Evolutionary conservation across 352 stramenopile genomes (phyloP).

Genomic region (Pythium chondricola): DNA sequence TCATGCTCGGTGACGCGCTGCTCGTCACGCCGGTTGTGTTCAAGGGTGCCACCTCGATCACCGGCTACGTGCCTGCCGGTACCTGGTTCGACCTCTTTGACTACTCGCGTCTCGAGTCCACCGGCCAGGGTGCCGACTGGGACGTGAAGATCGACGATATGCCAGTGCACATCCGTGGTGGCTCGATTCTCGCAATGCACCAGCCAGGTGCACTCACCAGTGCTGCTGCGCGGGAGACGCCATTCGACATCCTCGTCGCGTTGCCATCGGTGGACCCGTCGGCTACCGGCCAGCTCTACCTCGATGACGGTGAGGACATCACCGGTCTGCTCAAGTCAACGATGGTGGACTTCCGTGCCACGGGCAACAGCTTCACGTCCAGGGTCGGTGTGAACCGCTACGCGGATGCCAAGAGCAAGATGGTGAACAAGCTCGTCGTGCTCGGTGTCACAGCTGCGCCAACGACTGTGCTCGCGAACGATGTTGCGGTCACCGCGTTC

Average conservation of each 20-base stretch:
- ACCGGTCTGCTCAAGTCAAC: conserved; percentile 20
- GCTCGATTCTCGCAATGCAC: conserved; percentile 41
- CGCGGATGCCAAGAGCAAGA: conserved; percentile 18
- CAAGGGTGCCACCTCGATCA: conserved; percentile 34
- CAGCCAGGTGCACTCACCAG: conserved; percentile 35
- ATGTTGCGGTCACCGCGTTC: not conserved
- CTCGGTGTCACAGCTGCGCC: conserved; percentile 12
- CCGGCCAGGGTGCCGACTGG: conserved; percentile 21
- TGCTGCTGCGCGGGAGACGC: conserved; percentile 29
- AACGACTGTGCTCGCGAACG: conserved; percentile 5
- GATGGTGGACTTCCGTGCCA: conserved; percentile 27
- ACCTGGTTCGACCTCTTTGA: conserved; percentile 60
- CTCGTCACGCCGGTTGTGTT: conserved; percentile 48
- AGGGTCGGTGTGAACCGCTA: conserved; percentile 16
- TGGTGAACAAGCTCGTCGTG: conserved; percentile 21
- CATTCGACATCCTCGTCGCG: conserved; percentile 50
- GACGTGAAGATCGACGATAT: conserved; percentile 48
- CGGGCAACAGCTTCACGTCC: conserved; percentile 11
- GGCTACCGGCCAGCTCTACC: conserved; percentile 38
- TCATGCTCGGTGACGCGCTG: conserved; percentile 36
- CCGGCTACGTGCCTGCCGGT: conserved; percentile 34
- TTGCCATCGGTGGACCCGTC: conserved; percentile 11
- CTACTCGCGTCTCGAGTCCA: conserved; percentile 27
- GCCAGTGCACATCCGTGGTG: conserved; percentile 47
- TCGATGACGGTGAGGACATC: conserved; percentile 48